Evolutionary conservation across 179 eudicot genomes (phyloP).

Genomic region (Heliamphora pulchella): DNA sequence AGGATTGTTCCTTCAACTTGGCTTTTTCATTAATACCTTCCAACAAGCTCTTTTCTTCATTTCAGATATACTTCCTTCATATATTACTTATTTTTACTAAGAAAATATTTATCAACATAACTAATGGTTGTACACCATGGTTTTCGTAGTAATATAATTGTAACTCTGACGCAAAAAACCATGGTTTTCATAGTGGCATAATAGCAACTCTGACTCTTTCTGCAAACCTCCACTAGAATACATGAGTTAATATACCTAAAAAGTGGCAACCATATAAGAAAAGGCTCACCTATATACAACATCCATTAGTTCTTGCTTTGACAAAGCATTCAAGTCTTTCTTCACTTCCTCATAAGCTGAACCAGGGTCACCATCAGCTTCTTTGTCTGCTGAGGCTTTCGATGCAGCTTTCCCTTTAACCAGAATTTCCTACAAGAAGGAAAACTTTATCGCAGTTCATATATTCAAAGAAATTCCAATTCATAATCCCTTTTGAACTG

Average conservation of each 20-base stretch:
- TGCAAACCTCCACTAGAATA: not conserved
- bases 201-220: not conserved
- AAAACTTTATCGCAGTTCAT: not conserved
- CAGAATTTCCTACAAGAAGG: conserved; percentile 41
- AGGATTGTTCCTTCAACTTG: not conserved
- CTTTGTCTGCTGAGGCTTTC: conserved; percentile 33
- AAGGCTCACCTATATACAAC: conserved; percentile 58
- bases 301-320: conserved; percentile 95
- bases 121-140: not conserved
- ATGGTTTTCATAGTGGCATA: not conserved
- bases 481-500: not conserved
- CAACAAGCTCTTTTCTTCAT: not conserved
- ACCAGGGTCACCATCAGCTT: conserved; percentile 33
- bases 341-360: conserved; percentile 53
- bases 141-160: not conserved
- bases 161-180: not conserved
- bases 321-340: conserved; percentile 71
- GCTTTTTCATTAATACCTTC: not conserved
- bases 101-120: not conserved
- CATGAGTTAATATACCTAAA: not conserved
- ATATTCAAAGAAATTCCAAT: not conserved
- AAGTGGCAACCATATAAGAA: not conserved
- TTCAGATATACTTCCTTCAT: not conserved
- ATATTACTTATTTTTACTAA: not conserved
- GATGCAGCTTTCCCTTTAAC: conserved; percentile 37